Evolutionary conservation across 2,329 filamentous ascomycete genomes (phyloP), one percentile per base, ranked within the genome.

Genomic region (Pseudogymnoascus sp.): DNA sequence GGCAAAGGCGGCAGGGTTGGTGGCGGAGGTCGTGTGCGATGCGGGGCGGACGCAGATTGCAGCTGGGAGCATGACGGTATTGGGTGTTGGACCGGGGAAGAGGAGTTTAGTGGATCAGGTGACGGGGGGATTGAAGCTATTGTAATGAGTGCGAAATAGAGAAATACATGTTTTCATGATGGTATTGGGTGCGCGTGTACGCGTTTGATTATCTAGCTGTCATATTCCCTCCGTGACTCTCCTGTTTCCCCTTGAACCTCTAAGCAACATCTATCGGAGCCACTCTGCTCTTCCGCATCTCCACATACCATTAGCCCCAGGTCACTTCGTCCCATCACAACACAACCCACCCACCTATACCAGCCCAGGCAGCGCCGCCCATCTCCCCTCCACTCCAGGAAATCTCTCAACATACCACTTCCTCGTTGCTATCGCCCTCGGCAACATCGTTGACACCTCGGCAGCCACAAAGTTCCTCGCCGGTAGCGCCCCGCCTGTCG

Each of bases 11-110:
- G 75, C 97, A 64, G 93, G 95, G 1, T 76, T 99, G 64, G 93
- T 91, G 65, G 91, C 93, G 62, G 89, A 93, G 75, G 87, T 96
- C 62, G 93, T 99, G 68, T 88, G 90, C 71, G 95, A 99, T 77
- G 95, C 95, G n/a, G 95, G 95, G 12, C 85, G 95, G 66, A 99
- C 95, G 53, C 95, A 99, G 83, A 97, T 99, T 75, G 93, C 92
- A 61, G 87, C 89, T 46, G 93, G 95, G 16, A 97, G 92, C 75
- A 84, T 91, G 75, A 99, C 95, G 0, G 95, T 99, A 44, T 79
- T 99, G 61, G 95, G 95, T 0, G 86, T 93, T 62, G 87, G 87
- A 0, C 87, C 87, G 2, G 93, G 89, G 25, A 93, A 93, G 0
- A 93, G 89, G 81, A 93, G 90, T 70, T 79, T 93, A 63, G 87